These are phyloP conservation scores for Chlamydomonas urium DNA, from an alignment of 139 green algal genomes.

Conservation along the genomic window DNA sequence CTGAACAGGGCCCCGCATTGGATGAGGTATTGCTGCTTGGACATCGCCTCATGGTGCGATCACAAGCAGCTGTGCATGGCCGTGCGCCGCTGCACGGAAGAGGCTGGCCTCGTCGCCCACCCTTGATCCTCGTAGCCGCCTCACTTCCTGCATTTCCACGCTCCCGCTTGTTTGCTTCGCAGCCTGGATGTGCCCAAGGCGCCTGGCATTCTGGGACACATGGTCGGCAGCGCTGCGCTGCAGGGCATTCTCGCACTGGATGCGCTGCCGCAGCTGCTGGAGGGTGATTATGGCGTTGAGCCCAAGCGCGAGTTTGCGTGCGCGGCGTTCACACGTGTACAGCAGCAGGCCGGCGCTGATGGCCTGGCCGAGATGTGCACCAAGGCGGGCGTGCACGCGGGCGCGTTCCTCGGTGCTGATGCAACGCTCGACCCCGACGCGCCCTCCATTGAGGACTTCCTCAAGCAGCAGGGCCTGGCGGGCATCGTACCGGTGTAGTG, in stretches of 20 bases:
- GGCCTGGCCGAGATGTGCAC: slow-evolving; percentile 23
- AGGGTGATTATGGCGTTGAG: slow-evolving; percentile 46
- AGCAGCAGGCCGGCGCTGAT: slow-evolving; percentile 30
- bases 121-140: no score
- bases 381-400: slow-evolving; percentile 34
- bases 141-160: no score
- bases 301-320: slow-evolving; percentile 55
- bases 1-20: no score
- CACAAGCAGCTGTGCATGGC: no score
- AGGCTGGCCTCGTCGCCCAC: no score
- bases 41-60: no score
- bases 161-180: no score
- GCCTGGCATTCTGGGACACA: slow-evolving; percentile 58
- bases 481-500: slow-evolving; percentile 33
- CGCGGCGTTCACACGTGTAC: slow-evolving; percentile 41
- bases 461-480: slow-evolving; percentile 49
- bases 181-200: slow-evolving; percentile 73
- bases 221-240: slow-evolving; percentile 48
- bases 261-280: slow-evolving; percentile 28
- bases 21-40: no score
- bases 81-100: background rate
- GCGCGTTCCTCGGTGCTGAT: slow-evolving; percentile 50
- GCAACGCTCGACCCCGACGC: slow-evolving; percentile 65
- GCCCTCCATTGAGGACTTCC: slow-evolving; percentile 38
- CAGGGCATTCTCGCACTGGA: slow-evolving; percentile 21